These are phyloP conservation scores for Mortierella sp. DNA, from an alignment of 371 early-diverging fungal species.

Conservation along the genomic window DNA sequence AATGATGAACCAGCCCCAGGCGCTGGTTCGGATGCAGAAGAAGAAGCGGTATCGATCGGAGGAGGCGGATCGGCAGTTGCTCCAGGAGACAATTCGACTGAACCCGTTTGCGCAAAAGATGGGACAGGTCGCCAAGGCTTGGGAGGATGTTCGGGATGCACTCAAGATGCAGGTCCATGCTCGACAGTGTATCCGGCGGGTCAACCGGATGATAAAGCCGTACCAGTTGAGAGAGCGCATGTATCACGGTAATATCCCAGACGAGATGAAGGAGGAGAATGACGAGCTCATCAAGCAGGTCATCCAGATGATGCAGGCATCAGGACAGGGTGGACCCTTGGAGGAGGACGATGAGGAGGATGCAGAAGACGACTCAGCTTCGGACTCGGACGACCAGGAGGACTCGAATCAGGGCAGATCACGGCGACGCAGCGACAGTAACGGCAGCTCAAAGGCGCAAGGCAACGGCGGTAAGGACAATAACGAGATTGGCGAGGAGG, in stretches of 20 bases:
- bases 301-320: conserved; percentile 45
- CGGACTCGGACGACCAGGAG: conserved; percentile 38
- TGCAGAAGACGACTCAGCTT: conserved; percentile 29
- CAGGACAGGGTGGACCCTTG: conserved; percentile 29
- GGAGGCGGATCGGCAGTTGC: conserved; percentile 36
- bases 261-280: conserved; percentile 47
- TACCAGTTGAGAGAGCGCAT: conserved; percentile 47
- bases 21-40: conserved; percentile 52
- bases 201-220: conserved; percentile 53
- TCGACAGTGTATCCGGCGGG: conserved; percentile 51
- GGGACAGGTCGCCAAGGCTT: conserved; percentile 55
- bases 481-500: conserved; percentile 19
- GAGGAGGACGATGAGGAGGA: conserved; percentile 41
- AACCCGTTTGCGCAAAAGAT: conserved; percentile 55
- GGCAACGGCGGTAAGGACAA: conserved; percentile 13
- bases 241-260: conserved; percentile 54
- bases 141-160: conserved; percentile 55
- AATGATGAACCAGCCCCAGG: conserved; percentile 58
- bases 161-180: conserved; percentile 55
- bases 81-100: conserved; percentile 45
- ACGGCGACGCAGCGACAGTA: not conserved
- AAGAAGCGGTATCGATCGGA: conserved; percentile 54
- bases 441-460: not conserved
- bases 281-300: conserved; percentile 55
- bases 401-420: not conserved